Evolutionary conservation across 2,329 filamentous ascomycete genomes (phyloP), one percentile per base, ranked within the genome.

Genomic region (Claviceps fusiformis): DNA sequence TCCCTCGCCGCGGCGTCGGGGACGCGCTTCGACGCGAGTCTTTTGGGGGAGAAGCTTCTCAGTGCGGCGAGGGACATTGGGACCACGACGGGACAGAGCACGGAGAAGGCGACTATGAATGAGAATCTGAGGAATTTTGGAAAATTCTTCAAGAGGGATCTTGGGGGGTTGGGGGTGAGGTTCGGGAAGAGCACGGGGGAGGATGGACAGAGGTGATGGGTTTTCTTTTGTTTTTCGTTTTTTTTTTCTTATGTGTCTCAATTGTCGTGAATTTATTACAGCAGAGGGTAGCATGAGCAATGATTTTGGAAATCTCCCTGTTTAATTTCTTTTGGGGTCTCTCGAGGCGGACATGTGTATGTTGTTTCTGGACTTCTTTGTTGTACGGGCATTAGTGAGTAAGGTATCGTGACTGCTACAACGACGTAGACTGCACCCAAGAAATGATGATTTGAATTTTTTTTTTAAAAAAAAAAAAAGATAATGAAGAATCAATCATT

Each of bases 71-170:
- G 90, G 58, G 90, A 96, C 64, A 89, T 95, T 62, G 87, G 87
- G 4, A 86, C 81, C 54, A 67, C 70, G 47, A 67, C 60, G n/a
- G 63, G 54, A 61, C 73, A 61, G 15, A 74, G 71, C 17, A 64
- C 75, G 55, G 76, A 81, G 54, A 82, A 85, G 63, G 81, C 80
- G 8, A 89, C 86, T 53, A 80, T 96, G 60, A 95, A 96, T 67
- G 91, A 95, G 70, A 96, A 96, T 70, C 68, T 97, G 70, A 91
- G 89, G 73, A 95, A 89, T 68, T 88, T 98, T 71, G 92, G 92
- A 29, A 96, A 95, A 71, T 96, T 97, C 72, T 97, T 97, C 74
- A 83, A 86, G 59, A 77, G 92, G 59, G 92, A 96, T 73, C 84
- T 92, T 59, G 87, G 87, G 35, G 82, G 84, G 2, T 79, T 92